Evolutionary conservation across 2,329 filamentous ascomycete genomes (phyloP).

Genomic region (Neonectria punicea): DNA sequence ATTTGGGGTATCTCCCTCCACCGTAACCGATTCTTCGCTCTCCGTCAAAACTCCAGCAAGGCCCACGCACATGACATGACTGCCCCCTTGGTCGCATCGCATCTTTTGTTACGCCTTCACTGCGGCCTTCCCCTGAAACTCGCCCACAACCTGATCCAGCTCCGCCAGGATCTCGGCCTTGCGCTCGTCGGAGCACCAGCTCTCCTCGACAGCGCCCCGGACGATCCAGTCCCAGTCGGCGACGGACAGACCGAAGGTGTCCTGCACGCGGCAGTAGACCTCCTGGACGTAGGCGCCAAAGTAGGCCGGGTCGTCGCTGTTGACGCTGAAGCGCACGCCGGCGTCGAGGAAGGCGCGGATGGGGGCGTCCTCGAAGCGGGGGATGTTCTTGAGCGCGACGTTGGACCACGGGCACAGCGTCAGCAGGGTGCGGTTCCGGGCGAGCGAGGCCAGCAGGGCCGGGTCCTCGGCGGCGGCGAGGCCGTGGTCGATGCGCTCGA

Average conservation of each 20-base stretch:
- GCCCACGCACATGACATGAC: background rate
- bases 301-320: conserved; percentile 80
- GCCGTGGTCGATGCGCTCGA: conserved; percentile 79
- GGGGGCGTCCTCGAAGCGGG: conserved; percentile 55
- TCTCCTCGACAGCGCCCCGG: conserved; percentile 70
- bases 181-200: conserved; percentile 73
- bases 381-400: conserved; percentile 54
- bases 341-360: conserved; percentile 70
- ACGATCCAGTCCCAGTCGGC: conserved; percentile 76
- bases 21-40: background rate
- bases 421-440: conserved; percentile 66
- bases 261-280: conserved; percentile 79
- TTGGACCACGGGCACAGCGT: conserved; percentile 82
- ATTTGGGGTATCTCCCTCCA: conserved; percentile 12
- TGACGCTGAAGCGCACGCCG: conserved; percentile 76
- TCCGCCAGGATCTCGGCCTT: conserved; percentile 68
- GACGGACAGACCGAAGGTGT: conserved; percentile 70
- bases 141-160: conserved; percentile 45
- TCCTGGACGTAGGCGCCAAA: conserved; percentile 81
- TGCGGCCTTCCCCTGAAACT: conserved; percentile 23
- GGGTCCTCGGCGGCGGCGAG: conserved; percentile 71
- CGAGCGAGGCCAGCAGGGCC: conserved; percentile 67
- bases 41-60: background rate
- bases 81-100: background rate
- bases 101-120: conserved; percentile 14